Evolutionary conservation across 768 basidiomycete species (phyloP), one percentile per base, ranked within the genome.

Genomic region (Pisolithus orientalis): DNA sequence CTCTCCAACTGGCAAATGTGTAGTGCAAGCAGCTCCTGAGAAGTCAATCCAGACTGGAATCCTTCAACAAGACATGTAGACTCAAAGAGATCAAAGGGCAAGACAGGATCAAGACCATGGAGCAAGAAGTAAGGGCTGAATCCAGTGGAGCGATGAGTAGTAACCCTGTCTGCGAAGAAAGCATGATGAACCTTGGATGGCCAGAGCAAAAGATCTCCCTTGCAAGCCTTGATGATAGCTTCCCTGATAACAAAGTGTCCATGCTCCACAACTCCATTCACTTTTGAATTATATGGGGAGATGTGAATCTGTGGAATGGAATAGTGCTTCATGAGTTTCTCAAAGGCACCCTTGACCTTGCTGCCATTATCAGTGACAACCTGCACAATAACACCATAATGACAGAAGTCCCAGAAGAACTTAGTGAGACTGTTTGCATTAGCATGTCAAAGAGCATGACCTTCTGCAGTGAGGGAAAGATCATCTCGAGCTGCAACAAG

Each of bases 201-300:
- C 69, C 69, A 70, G 16, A 51, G 42, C 0, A 10, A 32, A 0
- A 57, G 40, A 3, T 61, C 46, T 5, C 59, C 57, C 1, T 58
- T 31, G 40, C 63, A 66, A 1, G 62, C 27, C 38, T 68, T 68
- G 1, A 72, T 44, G 6, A 72, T 40, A 0, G 66, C 65, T 54
- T 72, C 68, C 11, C 70, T 29, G 14, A 72, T 54, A 1, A 47
- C 62, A 14, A 52, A 63, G 34, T 73, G 72, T 14, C 65, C 59
- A 11, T 63, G 47, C 61, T 74, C 71, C 1, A 73, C 68, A 17
- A 72, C 62, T 39, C 72, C 69, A 48, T 72, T 72, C 3, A 62
- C 71, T 48, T 61, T 57, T 1, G 65, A 65, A 49, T 74, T 73
- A 49, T 72, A 72, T 1, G 65, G 56, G 1, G 64, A 69, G 16